Evolutionary conservation across 441 rosid species (phyloP), one percentile per base, ranked within the genome.

Genomic region (Breynia disticha): DNA sequence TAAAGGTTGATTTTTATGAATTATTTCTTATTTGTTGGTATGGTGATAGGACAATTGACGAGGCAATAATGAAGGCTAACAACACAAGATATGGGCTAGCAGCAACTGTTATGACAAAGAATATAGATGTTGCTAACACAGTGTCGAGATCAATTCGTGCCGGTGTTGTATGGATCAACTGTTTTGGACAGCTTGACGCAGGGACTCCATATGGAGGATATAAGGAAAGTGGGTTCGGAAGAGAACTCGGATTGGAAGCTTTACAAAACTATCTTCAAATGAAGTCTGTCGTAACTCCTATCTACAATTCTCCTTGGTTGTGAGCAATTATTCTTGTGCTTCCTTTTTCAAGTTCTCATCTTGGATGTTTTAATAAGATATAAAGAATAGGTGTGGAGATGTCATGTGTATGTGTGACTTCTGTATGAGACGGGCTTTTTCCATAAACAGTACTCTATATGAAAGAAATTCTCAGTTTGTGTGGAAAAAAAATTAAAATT

Each of bases 131-230:
- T 52, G 87, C 88, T 0, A 91, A 88, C 68, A 88, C 85, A 0
- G 86, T 91, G 11, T 79, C 97, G 0, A 80, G 98, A 57, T 88
- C 98, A 0, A 76, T 88, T 22, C 72, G 83, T 7, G 90, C 97
- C 0, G 98, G 98, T 0, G 54, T 72, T 13, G 50, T 91, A 22
- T 72, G 95, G 97, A 79, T 88, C 47, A 88, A 84, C 55, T 81
- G 86, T 53, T 67, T 68, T 1, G 85, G 64, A 0, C n/a, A n/a
- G n/a, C 80, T 88, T 22, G 87, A 86, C n/a, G 16, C 16, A 0
- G 94, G 84, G 19, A 67, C 75, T 19, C 84, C 95, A 10, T 85
- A 49, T 6, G 96, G 96, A 59, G 98, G 98, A 14, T 80, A 70
- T 56, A 87, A 84, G 62, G 67, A 72, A 80, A 91, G 96, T 35